Base-by-base conservation (phyloP, 805 yeast species). In the Ogataea degrootiae region DNA sequence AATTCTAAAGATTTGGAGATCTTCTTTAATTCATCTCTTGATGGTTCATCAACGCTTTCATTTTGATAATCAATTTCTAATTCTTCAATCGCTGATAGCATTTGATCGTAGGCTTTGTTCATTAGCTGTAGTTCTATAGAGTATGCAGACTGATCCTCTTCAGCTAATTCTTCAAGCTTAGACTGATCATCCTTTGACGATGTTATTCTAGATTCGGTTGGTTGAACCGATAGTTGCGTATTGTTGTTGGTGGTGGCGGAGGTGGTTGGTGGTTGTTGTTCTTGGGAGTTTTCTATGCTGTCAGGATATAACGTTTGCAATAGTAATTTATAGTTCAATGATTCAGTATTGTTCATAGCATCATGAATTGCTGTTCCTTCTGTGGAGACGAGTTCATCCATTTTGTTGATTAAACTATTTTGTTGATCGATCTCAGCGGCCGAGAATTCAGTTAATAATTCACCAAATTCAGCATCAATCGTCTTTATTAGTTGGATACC, bases 1-100 rank as follows among this genome's bases (percentile, higher is more conserved):
- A 78, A 80, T 39, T 66, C 56, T n/a, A 59, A 48, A 37, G 61
- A 19, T 45, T 52, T 47, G 9, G 57, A 47, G 12, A 60, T 49
- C 26, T 57, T 51, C 9, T 48, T 41, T 7, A 47, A 40, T 14
- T 50, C 46, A n/a, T 50, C 48, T 37, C 50, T 54, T 1, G 59
- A 48, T 4, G 54, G 51, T 19, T 52, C 50, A 39, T 58, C 56
- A 37, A 57, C 11, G 45, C 43, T 47, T 59, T 59, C 40, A 64
- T 51, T 52, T 37, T 58, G 55, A 29, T 63, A 44, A 33, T 68
- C 69, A 6, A 46, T 41, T 49, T 60, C 59, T 37, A 65, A 43
- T 50, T 68, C 68, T 33, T 53, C 52, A 43, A 67, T 55, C 15
- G 62, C 62, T 38, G 56, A 52, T 31, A 66, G 44, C 36, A 63